Evolutionary conservation across 768 basidiomycete species (phyloP).

Genomic region (Leucosporidium scottii): DNA sequence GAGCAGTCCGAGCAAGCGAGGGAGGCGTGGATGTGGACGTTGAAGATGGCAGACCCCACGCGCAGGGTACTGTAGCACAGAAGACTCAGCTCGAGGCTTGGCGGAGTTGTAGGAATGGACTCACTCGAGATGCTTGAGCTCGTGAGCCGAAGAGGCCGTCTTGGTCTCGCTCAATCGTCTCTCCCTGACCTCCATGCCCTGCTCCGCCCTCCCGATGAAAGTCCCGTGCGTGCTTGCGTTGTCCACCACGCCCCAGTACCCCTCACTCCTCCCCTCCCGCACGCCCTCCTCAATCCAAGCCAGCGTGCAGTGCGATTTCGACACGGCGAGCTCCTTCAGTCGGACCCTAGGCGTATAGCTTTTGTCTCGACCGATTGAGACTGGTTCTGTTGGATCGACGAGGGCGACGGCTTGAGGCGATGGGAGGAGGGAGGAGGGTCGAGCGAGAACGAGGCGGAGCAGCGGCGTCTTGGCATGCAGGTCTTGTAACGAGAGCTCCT

Average conservation of each 20-base stretch:
- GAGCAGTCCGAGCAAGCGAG: constrained; percentile 28
- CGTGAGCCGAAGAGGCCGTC: not conserved
- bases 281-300: constrained; percentile 51
- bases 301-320: constrained; percentile 67
- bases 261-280: constrained; percentile 43
- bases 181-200: not conserved
- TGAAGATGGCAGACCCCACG: constrained; percentile 20
- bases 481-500: not conserved
- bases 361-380: constrained; percentile 68
- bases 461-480: constrained; percentile 13
- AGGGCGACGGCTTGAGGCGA: constrained; percentile 47
- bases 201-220: constrained; percentile 36
- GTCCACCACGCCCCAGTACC: constrained; percentile 68
- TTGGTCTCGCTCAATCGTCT: constrained; percentile 10
- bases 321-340: constrained; percentile 75
- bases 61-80: constrained; percentile 3
- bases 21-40: constrained; percentile 25
- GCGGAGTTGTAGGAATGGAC: not conserved
- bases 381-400: constrained; percentile 55
- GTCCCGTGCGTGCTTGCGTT: constrained; percentile 83
- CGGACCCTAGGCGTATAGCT: constrained; percentile 56
- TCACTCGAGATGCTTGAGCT: constrained; percentile 27
- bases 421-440: constrained; percentile 11
- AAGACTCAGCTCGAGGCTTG: not conserved
- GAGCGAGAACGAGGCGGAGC: constrained; percentile 29